Conservation (phyloP, 306 rosid species). For the Prunus padus region DNA sequence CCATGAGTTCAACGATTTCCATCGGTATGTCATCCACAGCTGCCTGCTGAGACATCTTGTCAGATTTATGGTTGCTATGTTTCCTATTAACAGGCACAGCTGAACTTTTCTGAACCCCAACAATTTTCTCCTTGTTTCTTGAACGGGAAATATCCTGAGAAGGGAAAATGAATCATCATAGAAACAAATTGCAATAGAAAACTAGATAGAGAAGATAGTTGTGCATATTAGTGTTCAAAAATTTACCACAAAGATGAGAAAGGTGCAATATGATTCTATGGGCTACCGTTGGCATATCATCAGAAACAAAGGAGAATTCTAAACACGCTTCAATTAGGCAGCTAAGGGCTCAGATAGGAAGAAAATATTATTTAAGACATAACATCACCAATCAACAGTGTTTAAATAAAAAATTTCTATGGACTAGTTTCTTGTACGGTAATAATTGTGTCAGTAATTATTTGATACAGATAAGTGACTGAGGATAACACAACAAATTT, state of each 20-base stretch:
- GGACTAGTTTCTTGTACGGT: not conserved
- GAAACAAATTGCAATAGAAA: constrained; percentile 14
- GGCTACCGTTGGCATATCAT: constrained; percentile 4
- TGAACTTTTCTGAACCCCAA: constrained; percentile 42
- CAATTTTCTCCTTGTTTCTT: constrained; percentile 41
- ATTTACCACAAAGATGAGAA: not conserved
- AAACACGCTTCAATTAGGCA: no score
- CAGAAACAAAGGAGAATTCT: not conserved
- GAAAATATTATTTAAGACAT: not conserved
- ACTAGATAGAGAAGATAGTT: constrained; percentile 4
- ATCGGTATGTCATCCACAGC: constrained; percentile 76
- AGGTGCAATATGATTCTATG: not conserved
- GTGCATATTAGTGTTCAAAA: not conserved
- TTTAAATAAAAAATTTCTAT: not conserved
- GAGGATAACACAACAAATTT: not conserved
- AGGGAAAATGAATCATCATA: constrained; percentile 10
- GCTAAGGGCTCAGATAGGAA: not conserved
- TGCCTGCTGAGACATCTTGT: constrained; percentile 52
- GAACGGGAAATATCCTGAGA: constrained; percentile 59
- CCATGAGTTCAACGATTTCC: constrained; percentile 96
- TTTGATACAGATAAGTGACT: not conserved
- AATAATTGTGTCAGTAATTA: not conserved
- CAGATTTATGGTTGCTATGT: constrained; percentile 41
- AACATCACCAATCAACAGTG: not conserved
- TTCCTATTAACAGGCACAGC: constrained; percentile 30